Conservation (phyloP, 2,329 filamentous ascomycete species). For the Stemphylium vesicarium region DNA sequence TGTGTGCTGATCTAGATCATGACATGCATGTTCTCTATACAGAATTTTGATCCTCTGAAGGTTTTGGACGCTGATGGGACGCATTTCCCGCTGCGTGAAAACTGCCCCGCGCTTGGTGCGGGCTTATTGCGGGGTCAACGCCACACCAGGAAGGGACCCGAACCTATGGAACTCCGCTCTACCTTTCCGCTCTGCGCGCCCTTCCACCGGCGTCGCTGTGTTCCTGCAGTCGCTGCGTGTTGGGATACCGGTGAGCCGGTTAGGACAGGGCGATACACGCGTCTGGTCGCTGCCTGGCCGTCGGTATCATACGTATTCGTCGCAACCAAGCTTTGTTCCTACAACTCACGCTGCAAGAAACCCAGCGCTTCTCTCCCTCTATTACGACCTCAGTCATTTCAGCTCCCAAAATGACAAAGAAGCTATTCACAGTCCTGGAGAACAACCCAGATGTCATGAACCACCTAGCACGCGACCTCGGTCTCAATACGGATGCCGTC, state of each 20-base stretch:
- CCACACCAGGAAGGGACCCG: no score
- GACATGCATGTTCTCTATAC: not conserved
- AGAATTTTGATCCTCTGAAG: no score
- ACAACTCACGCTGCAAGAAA: not conserved
- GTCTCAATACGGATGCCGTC: slow-evolving; percentile 52
- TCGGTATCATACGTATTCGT: not conserved
- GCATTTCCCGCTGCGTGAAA: not conserved
- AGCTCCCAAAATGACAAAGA: slow-evolving; percentile 31
- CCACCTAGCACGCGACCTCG: slow-evolving; percentile 57
- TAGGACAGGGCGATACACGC: not conserved
- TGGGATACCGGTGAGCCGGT: not conserved
- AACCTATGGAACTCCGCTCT: not conserved
- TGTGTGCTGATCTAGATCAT: no score
- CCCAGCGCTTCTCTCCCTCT: not conserved
- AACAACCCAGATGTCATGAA: slow-evolving; percentile 64
- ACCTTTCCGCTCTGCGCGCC: not conserved
- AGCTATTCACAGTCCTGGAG: slow-evolving; percentile 46
- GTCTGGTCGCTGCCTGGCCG: slow-evolving; percentile 12
- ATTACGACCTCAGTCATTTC: not conserved
- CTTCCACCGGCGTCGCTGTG: not conserved
- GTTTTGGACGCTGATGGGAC: not conserved
- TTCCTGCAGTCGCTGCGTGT: slow-evolving; percentile 6
- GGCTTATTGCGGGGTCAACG: slow-evolving; percentile 16
- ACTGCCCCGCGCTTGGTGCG: not conserved
- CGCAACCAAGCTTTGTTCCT: not conserved